Percentiles rank a stretch among this genome's conserved stretches.
phyloP scores from a whole-genome alignment of 1,139 yeast genomes.

The Suhomyces bokatorum region DNA sequence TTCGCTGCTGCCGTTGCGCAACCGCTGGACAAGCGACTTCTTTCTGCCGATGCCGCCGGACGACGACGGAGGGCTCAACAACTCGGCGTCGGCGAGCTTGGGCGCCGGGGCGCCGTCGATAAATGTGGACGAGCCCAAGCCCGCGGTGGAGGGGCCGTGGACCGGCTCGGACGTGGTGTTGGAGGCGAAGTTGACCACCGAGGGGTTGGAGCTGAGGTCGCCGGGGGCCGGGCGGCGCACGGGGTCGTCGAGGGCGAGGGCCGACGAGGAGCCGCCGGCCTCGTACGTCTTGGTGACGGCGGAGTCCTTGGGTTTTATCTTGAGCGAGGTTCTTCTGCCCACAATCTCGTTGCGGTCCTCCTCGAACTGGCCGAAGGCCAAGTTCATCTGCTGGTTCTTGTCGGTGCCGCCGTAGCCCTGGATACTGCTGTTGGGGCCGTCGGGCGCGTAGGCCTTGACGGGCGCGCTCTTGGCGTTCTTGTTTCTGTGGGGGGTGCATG shows the following conservation, averaged over 20 bases:
- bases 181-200: conserved; percentile 71
- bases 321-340: conserved; percentile 28
- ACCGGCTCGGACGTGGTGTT: conserved; percentile 66
- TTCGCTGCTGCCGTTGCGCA: conserved; percentile 48
- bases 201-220: conserved; percentile 41
- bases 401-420: conserved; percentile 57
- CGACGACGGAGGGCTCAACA: conserved; percentile 21
- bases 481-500: conserved; percentile 95
- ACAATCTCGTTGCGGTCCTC: conserved; percentile 40
- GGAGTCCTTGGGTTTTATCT: conserved; percentile 18
- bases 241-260: conserved; percentile 3
- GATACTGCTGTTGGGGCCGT: conserved; percentile 90
- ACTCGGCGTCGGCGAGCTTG: conserved; percentile 27
- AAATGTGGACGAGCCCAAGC: conserved; percentile 89
- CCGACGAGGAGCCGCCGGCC: too few species aligned
- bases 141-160: conserved; percentile 83
- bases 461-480: conserved; percentile 82
- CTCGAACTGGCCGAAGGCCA: conserved; percentile 58
- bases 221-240: conserved; percentile 24
- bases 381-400: conserved; percentile 57
- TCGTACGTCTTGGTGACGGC: conserved; percentile 15
- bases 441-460: conserved; percentile 90
- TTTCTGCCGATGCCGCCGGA: conserved; percentile 59
- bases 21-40: conserved; percentile 72
- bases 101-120: conserved; percentile 97